Base-by-base conservation (phyloP, 192 early-diverging fungal genomes). In the Coemansia pectinata region DNA sequence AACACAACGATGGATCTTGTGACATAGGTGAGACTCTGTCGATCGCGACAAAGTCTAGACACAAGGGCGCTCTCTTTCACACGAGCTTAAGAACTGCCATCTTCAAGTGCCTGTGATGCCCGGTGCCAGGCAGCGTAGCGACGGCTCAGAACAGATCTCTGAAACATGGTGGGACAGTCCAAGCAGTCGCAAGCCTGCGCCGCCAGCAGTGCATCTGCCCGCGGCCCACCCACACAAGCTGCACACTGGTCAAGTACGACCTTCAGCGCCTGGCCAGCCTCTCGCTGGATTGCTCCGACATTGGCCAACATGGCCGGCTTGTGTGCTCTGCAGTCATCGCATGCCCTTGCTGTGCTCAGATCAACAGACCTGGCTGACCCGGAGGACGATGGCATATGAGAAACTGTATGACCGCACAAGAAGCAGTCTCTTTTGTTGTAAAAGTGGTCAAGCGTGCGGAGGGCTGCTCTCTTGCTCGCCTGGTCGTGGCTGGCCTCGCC, bases 131-230 rank as follows among this genome's bases (percentile, higher is more conserved):
- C 72, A 31, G 41, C 48, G 48, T 70, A 62, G 40, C 60, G 66
- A 36, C 74, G 71, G 23, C 45, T 61, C 31, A 76, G 50, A 14
- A 48, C 23, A 2, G 44, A 29, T 17, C 67, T 62, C 63, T 63
- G 70, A 65, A 76, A 81, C 70, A 81, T 62, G 23, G 31, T 67
- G 11, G 77, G 68, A 44, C 78, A 81, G 36, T 81, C 78, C 45
- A 76, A 25, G 36, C 69, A 71, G 31, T 67, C 63, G 31, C 78
- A 81, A n/a, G 34, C 33, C n/a, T 76, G 67, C 10, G 57, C 78
- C 23, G 78, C 73, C 21, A 62, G 66, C 42, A 81, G 60, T 38
- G 73, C 73, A 42, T 65, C 65, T 17, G 78, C 67, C 39, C 78
- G 70, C 19, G 39, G 58, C 23, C 74, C 78, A 2, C 78, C 78